Evolutionary conservation across 1,284 basidiomycete species (phyloP).

Genomic region (Cutaneotrichosporon cyanovorans): DNA sequence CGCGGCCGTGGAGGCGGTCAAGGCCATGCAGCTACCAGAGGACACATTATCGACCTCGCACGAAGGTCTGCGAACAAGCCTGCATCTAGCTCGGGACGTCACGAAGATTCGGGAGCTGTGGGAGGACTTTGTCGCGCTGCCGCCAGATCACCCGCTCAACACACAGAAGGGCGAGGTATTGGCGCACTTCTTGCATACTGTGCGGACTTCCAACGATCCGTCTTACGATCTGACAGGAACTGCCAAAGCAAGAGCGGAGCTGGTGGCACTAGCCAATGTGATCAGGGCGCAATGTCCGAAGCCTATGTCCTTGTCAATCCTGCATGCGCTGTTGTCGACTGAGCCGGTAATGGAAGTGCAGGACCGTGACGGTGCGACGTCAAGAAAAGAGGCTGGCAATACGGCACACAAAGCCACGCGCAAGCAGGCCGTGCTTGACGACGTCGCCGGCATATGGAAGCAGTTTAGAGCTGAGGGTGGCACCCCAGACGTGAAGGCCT

Average conservation of each 20-base stretch:
- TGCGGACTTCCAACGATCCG: too few species aligned
- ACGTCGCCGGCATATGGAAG: conserved; percentile 22
- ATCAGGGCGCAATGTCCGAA: conserved; percentile 1
- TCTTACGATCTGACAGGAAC: too few species aligned
- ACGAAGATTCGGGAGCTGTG: not conserved
- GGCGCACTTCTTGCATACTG: not conserved
- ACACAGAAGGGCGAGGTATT: not conserved
- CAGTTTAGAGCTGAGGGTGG: conserved; percentile 19
- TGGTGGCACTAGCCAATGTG: not conserved
- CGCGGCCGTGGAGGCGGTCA: too few species aligned
- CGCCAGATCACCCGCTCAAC: not conserved
- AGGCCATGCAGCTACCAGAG: too few species aligned
- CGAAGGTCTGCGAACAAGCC: too few species aligned
- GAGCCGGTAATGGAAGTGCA: not conserved
- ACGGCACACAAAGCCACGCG: conserved; percentile 1
- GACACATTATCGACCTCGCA: too few species aligned
- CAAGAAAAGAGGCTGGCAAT: too few species aligned
- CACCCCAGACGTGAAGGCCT: conserved; percentile 35
- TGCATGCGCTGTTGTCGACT: conserved; percentile 9
- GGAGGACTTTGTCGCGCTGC: not conserved
- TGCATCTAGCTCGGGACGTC: too few species aligned
- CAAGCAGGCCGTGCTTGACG: not conserved
- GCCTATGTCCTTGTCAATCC: conserved; percentile 19
- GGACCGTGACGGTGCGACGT: conserved; percentile 4
- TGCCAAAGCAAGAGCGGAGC: not conserved